Base-by-base conservation (phyloP, 2,329 filamentous ascomycete genomes). In the Ophiostoma quercus region DNA sequence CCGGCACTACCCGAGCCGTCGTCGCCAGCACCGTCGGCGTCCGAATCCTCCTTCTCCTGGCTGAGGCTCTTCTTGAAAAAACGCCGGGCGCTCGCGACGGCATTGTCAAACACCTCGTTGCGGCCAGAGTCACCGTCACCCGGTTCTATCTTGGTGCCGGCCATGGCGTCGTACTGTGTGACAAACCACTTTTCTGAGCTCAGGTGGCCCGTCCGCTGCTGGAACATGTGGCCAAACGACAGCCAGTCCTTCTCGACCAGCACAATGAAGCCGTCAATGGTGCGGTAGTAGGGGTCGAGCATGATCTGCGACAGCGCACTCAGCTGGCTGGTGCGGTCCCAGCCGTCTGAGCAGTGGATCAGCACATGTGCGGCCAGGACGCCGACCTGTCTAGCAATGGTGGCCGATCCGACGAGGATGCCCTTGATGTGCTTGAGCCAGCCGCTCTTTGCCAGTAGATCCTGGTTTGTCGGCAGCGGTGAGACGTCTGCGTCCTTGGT, bases 221-320 rank as follows among this genome's bases (percentile, higher is more conserved):
- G 88, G 80, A 99, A 99, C 90, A 97, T 97, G 79, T 99, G 94
- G 1, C 95, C 95, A 80, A 97, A 99, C 0, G 94, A 95, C 14
- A 99, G 81, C 92, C 95, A 99, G 77, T 99, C 95, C 78, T 99
- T 99, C 79, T 99, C 95, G 2, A 99, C 86, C 7, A 99, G 82
- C 2, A 96, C 89, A 74, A 98, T 94, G 78, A 98, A 99, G 0
- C 95, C 95, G 74, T 97, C 91, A 67, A 99, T 82, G 0, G 95
- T 98, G 68, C 95, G 88, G 78, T 93, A 99, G 79, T 96, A 97
- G 0, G 95, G 95, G 76, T 99, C 95, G 9, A 99, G 85, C 82
- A 97, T 94, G 54, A 99, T 85, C 80, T 99, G 94, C 70, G 93
- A 90, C 70, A 99, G 81, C 4, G 94, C 93, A 76, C 94, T 96